Percentiles rank a stretch among this genome's conserved stretches.
These are phyloP conservation scores for Cytospora leucostoma DNA, from an alignment of 2,329 filamentous ascomycete species.

Conservation along the genomic window DNA sequence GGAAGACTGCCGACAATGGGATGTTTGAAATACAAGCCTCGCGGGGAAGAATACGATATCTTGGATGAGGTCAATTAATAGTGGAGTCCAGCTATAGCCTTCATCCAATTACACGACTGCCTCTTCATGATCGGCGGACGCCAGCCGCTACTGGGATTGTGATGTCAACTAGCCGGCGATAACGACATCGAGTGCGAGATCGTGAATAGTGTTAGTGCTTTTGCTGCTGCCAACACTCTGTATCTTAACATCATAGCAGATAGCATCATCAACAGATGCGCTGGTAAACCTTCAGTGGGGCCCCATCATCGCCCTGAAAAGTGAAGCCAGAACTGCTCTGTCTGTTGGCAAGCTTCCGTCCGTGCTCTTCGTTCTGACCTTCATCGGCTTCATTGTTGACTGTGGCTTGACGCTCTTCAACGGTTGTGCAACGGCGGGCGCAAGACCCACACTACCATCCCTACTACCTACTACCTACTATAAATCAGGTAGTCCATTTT, in stretches of 20 bases:
- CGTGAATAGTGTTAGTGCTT: neutral
- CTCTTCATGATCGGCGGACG: conserved; percentile 2
- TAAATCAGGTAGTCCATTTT: too few species aligned
- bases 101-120: conserved; percentile 11
- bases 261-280: conserved; percentile 1
- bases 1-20: too few species aligned
- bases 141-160: conserved; percentile 17
- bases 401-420: conserved; percentile 6
- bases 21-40: too few species aligned
- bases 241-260: conserved; percentile 2
- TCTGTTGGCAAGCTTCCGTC: neutral
- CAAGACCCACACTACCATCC: neutral
- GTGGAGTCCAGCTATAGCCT: neutral
- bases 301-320: neutral
- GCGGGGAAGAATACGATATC: too few species aligned
- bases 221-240: neutral
- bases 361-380: neutral
- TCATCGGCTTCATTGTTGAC: neutral
- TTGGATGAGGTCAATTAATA: neutral
- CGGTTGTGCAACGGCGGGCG: neutral
- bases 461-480: neutral
- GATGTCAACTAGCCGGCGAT: conserved; percentile 20
- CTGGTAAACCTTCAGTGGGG: conserved; percentile 2
- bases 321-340: neutral
- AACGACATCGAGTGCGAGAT: conserved; percentile 17